phyloP scores from a whole-genome alignment of 2,329 filamentous ascomycete species.

The Trichoderma asperellum region DNA sequence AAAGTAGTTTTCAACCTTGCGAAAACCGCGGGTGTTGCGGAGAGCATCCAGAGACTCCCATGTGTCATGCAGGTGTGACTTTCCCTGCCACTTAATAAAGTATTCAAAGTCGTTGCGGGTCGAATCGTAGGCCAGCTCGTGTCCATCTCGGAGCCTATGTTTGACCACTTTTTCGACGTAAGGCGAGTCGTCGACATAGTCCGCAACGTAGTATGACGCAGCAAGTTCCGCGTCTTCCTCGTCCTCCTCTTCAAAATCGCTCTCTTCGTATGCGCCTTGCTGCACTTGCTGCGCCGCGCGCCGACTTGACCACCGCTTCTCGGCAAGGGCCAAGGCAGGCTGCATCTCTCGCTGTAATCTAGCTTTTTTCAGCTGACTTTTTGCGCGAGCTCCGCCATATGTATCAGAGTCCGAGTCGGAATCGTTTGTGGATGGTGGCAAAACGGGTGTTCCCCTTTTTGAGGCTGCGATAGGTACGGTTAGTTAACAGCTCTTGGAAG shows the following conservation, averaged over 20 bases:
- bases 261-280: constrained; percentile 67
- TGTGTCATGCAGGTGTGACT: constrained; percentile 92
- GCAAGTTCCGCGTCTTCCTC: constrained; percentile 60
- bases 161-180: constrained; percentile 92
- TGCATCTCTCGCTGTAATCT: constrained; percentile 72
- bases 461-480: constrained; percentile 51
- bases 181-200: constrained; percentile 75
- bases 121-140: constrained; percentile 61
- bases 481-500: not conserved
- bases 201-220: constrained; percentile 70
- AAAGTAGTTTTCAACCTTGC: constrained; percentile 94
- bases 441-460: constrained; percentile 61
- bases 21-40: constrained; percentile 77
- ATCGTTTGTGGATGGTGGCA: constrained; percentile 59
- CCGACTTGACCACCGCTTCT: constrained; percentile 90
- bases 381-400: constrained; percentile 76
- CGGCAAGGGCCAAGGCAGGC: constrained; percentile 68
- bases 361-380: constrained; percentile 73
- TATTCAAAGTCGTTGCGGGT: constrained; percentile 81
- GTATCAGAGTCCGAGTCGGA: constrained; percentile 75
- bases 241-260: constrained; percentile 65
- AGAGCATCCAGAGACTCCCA: constrained; percentile 85
- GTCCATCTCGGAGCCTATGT: constrained; percentile 75
- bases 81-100: constrained; percentile 94
- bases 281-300: constrained; percentile 77